phyloP scores from a whole-genome alignment of 177 flowering plant genomes.

The Vitis hybrid region DNA sequence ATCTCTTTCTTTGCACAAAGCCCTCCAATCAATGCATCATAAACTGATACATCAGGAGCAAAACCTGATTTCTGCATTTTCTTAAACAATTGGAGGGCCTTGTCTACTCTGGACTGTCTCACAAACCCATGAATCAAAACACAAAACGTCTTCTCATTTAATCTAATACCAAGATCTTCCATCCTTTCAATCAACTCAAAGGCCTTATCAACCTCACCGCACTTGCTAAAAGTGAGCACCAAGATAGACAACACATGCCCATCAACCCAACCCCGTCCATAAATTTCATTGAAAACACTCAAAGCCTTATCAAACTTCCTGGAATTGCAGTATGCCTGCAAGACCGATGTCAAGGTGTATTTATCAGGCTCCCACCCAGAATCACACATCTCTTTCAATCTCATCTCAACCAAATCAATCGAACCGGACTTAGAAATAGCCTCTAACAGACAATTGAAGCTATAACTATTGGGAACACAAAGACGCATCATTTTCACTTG shows the following conservation, averaged over 20 bases:
- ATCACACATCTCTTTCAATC: slow-evolving; percentile 67
- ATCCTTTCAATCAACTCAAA: slow-evolving; percentile 62
- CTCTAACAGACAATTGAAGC: slow-evolving; percentile 80
- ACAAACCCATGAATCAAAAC: slow-evolving; percentile 76
- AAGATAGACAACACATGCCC: slow-evolving; percentile 52
- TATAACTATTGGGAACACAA: slow-evolving; percentile 66
- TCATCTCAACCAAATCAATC: slow-evolving; percentile 52
- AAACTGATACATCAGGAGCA: slow-evolving; percentile 46
- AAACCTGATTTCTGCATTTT: slow-evolving; percentile 61
- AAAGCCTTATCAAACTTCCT: slow-evolving; percentile 60
- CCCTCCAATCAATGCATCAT: slow-evolving; percentile 69
- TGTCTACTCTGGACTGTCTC: slow-evolving; percentile 48
- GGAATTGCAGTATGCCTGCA: slow-evolving; percentile 70
- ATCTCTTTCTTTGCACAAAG: slow-evolving; percentile 53
- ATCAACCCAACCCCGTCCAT: slow-evolving; percentile 65
- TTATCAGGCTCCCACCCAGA: slow-evolving; percentile 49
- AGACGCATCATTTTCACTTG: slow-evolving; percentile 39
- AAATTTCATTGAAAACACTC: slow-evolving; percentile 49
- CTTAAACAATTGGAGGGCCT: slow-evolving; percentile 59
- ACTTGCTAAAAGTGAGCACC: slow-evolving; percentile 58
- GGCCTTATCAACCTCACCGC: slow-evolving; percentile 73
- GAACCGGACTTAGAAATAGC: slow-evolving; percentile 44
- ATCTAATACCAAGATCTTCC: slow-evolving; percentile 39
- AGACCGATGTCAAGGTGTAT: slow-evolving; percentile 63
- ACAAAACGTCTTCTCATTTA: slow-evolving; percentile 68